Evolutionary conservation across 768 basidiomycete genomes (phyloP), one percentile per base, ranked within the genome.

Genomic region (Omphalotus guepiniiformis): DNA sequence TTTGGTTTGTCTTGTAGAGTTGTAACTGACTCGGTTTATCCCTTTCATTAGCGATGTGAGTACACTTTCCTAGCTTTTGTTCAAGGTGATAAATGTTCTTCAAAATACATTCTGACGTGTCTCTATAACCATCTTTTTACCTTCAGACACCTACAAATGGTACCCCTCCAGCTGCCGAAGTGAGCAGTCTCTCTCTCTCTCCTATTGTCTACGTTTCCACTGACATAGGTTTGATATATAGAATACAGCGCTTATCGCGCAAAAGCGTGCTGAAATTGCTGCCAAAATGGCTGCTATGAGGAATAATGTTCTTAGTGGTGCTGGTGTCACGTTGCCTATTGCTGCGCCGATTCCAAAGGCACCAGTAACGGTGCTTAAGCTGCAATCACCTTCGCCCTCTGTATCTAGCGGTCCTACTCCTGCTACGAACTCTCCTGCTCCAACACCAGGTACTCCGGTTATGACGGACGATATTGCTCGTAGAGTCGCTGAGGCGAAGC

Each of bases 261-360:
- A 87, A 66, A 89, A 88, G 65, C 76, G 83, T 30, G 88, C 89
- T 5, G 87, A 92, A 64, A 83, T 94, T 52, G 76, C 85, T 9
- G 91, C 92, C 13, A 93, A 91, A 63, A 73, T 89, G 19, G 91
- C 91, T 2, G 82, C 82, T 2, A 84, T 90, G 76, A 80, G 76
- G 62, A 72, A 64, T 37, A 63, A 63, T 18, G 62, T 67, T 1
- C 50, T 72, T 26, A 64, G 65, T 2, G 53, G 63, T 5, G 55
- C 65, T 1, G 43, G 16, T 58, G 12, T 34, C 59, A 13, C 51
- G 1, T 63, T 67, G 29, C 60, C 70, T 4, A 65, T 63, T 13
- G 55, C 1, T 52, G 22, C 30, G 26, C 45, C 50, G 4, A 37
- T 38, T 9, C 38, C 44, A 8, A 59, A 63, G 2, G 67, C 70